Conservation (phyloP, 768 basidiomycete species). For the Hericium alpestre region DNA sequence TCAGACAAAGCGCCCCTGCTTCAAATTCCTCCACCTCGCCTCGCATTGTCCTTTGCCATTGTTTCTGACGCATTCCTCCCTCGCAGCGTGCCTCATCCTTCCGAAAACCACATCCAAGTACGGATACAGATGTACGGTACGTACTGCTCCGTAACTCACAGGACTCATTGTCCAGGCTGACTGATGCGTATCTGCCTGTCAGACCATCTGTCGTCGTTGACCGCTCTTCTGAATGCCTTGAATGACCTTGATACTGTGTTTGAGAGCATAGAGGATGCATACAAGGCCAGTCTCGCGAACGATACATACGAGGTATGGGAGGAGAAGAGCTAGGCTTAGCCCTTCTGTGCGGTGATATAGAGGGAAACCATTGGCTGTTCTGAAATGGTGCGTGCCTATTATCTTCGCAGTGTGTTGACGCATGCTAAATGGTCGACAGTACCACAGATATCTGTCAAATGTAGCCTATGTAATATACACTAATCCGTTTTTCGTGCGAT, state of each 20-base stretch:
- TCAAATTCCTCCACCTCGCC: background rate
- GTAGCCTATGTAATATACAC: too few relatives aligned
- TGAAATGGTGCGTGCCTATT: too few relatives aligned
- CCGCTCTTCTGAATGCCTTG: slow-evolving; percentile 69
- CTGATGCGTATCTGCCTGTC: background rate
- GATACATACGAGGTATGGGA: slow-evolving; percentile 57
- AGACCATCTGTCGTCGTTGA: slow-evolving; percentile 84
- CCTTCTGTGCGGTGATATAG: too few relatives aligned
- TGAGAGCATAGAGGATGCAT: slow-evolving; percentile 57
- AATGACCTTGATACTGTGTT: slow-evolving; percentile 70
- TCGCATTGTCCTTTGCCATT: background rate
- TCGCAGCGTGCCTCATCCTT: slow-evolving; percentile 82
- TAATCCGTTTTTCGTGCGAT: too few relatives aligned
- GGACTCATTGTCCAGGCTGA: too few relatives aligned
- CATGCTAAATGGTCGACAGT: too few relatives aligned
- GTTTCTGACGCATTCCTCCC: background rate
- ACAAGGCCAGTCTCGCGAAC: slow-evolving; percentile 44
- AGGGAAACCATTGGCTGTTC: too few relatives aligned
- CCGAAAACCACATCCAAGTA: slow-evolving; percentile 90
- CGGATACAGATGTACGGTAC: slow-evolving; percentile 99
- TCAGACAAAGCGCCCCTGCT: background rate
- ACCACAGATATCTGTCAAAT: too few relatives aligned
- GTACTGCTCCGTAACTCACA: slow-evolving; percentile 20
- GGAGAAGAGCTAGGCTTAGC: slow-evolving; percentile 41
- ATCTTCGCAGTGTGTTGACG: too few relatives aligned